Evolutionary conservation across 1,139 yeast genomes (phyloP), one percentile per base, ranked within the genome.

Genomic region (Hyphopichia pseudoburtonii): DNA sequence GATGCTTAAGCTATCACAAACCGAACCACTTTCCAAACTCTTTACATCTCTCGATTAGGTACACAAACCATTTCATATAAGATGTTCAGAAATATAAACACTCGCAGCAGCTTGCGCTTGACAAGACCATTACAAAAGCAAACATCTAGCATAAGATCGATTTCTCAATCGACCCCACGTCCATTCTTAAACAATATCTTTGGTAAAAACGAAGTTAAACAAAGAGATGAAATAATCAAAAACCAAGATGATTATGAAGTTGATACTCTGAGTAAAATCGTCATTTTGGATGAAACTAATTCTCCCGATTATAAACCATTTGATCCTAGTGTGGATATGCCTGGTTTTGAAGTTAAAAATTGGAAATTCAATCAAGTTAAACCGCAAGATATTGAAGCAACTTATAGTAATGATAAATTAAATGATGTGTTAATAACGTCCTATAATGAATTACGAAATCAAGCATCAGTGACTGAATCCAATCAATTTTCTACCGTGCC

Each of bases 171-270:
- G 7, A 19, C 17, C 5, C 18, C 33, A 7, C 15, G 15, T 5
- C 11, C 29, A 34, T 47, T 56, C 33, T 45, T 56, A 27, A 52
- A 57, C 14, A 52, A 55, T 38, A 46, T 57, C 44, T 56, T 57
- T 33, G 52, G 56, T 11, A 39, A 44, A 5, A 55, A 47, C 31
- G 44, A 46, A 31, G 39, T 41, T 21, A 45, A 48, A 33, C 47
- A 50, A 39, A 47, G 51, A 46, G 62, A 64, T 40, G 72, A 69
- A 28, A 53, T 70, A 39, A 55, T 67, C 36, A 57, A 66, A 45
- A 70, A 68, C 33, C 75, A 70, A 54, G 71, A 70, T 46, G 57
- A 66, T 29, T 62, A 53, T 40, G 67, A 62, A 42, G 54, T 57
- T 15, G 68, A 62, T 34, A 59, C 63, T 7, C 52, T 51, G 18